Conservation (phyloP, 2,329 filamentous ascomycete genomes). For the Sclerotinia subarctica region DNA sequence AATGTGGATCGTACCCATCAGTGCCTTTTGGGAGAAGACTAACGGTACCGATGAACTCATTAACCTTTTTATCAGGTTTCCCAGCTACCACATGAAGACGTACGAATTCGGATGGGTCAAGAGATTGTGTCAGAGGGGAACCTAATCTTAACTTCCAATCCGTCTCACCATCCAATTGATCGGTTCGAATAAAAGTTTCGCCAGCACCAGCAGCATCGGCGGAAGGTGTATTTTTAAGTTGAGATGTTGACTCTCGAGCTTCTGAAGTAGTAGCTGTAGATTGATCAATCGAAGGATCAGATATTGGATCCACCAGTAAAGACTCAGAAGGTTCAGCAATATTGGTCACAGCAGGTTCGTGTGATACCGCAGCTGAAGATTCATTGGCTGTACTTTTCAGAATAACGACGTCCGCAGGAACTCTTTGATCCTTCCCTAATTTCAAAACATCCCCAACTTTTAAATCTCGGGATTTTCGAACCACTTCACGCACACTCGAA, state of each 20-base stretch:
- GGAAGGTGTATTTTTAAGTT: slow-evolving; percentile 32
- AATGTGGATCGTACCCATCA: slow-evolving; percentile 48
- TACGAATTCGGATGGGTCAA: slow-evolving; percentile 69
- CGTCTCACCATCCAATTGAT: slow-evolving; percentile 95
- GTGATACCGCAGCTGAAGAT: slow-evolving; percentile 34
- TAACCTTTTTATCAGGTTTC: slow-evolving; percentile 89
- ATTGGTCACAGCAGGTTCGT: slow-evolving; percentile 14
- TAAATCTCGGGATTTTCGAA: slow-evolving; percentile 80
- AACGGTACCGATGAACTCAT: slow-evolving; percentile 89
- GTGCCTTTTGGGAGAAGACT: slow-evolving; percentile 62
- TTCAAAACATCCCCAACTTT: slow-evolving; percentile 96
- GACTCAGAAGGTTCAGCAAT: slow-evolving; percentile 22
- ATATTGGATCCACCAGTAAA: slow-evolving; percentile 36
- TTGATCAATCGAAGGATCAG: slow-evolving; percentile 35
- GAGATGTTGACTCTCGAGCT: slow-evolving; percentile 30
- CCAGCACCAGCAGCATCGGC: slow-evolving; percentile 46
- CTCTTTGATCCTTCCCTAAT: slow-evolving; percentile 83
- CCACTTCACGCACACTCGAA: slow-evolving; percentile 60
- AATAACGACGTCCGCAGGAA: slow-evolving; percentile 92
- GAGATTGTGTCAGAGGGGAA: slow-evolving; percentile 77
- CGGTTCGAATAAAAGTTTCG: slow-evolving; percentile 95
- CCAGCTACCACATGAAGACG: slow-evolving; percentile 72
- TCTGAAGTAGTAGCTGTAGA: slow-evolving; percentile 27
- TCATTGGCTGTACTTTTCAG: slow-evolving; percentile 74
- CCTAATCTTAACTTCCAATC: slow-evolving; percentile 96